Evolutionary conservation across 2,329 filamentous ascomycete genomes (phyloP).

Genomic region (Fusarium brevicatenulatum): DNA sequence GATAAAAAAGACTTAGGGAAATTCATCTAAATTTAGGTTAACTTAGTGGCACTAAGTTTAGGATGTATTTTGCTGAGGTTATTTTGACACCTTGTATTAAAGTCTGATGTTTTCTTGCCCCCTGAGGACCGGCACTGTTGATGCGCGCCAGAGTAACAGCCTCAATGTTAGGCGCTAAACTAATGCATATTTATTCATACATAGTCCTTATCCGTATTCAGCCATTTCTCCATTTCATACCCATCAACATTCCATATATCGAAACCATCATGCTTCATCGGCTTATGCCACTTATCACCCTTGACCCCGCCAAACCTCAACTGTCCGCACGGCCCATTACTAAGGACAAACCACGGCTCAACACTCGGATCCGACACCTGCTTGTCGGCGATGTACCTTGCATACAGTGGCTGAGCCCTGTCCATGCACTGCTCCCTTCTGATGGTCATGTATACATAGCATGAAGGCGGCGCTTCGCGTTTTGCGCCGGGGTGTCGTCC

Average conservation of each 20-base stretch:
- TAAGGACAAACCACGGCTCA: not conserved
- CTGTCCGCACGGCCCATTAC: not conserved
- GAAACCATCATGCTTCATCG: not conserved
- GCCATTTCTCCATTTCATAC: not conserved
- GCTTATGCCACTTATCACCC: not conserved
- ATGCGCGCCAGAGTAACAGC: not conserved
- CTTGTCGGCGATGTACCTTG: not conserved
- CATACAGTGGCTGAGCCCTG: not conserved
- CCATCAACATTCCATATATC: not conserved
- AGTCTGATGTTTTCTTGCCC: no score
- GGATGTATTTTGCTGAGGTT: no score
- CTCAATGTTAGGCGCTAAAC: fast-evolving
- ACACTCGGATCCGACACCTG: not conserved
- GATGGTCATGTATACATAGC: not conserved
- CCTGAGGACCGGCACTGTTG: no score
- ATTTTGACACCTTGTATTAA: no score
- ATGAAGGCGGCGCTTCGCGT: fast-evolving
- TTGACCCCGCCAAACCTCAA: not conserved
- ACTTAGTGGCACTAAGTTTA: no score
- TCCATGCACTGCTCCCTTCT: not conserved
- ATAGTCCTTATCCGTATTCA: not conserved
- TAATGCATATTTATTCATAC: not conserved
- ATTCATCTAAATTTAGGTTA: no score
- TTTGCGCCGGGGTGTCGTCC: not conserved
- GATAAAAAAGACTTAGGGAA: no score